Base-by-base conservation (phyloP, 2,329 filamentous ascomycete genomes). In the Trichophyton equinum region DNA sequence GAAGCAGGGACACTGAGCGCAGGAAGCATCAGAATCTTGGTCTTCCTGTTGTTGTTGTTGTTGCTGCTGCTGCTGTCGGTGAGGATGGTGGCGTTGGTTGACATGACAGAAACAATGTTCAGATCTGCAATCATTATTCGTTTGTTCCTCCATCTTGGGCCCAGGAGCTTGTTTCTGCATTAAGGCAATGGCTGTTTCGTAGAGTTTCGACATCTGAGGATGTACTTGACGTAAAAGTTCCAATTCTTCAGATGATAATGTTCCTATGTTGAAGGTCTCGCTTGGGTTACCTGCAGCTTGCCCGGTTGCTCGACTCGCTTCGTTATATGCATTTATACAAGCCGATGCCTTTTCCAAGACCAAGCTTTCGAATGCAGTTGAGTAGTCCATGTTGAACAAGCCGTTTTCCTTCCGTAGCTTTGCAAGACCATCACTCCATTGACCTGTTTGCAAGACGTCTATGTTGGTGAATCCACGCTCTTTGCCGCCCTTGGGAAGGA, bases 121-220 rank as follows among this genome's bases (percentile, higher is more conserved):
- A 8, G 51, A 27, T 55, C 81, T 77, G 65, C 78, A 80, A 18
- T 74, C 71, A 66, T 85, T 72, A 67, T 51, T 51, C 15, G 46
- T 49, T 5, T 61, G 57, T n/a, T 58, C 51, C 33, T 58, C 57
- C 36, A 18, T 59, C 18, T 40, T 47, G 49, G 42, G 55, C 38
- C 27, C 13, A 27, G 55, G 20, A 20, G 6, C 51, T 3, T 13
- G 20, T 36, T 36, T 55, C 51, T 33, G 51, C 20, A 40, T n/a
- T n/a, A 55, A 59, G 13, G 61, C 58, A 4, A 57, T 6, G 6
- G 46, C 22, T 38, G 59, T 53, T n/a, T 42, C 51, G 27, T 62
- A 59, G 1, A 63, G 25, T 11, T 58, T 60, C 20, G 20, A 36
- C 30, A 59, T 59, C 8, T 42, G 18, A 13, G 57, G 57, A 13